Base-by-base conservation (phyloP, 2,329 filamentous ascomycete genomes). In the Microcera coccophila region DNA sequence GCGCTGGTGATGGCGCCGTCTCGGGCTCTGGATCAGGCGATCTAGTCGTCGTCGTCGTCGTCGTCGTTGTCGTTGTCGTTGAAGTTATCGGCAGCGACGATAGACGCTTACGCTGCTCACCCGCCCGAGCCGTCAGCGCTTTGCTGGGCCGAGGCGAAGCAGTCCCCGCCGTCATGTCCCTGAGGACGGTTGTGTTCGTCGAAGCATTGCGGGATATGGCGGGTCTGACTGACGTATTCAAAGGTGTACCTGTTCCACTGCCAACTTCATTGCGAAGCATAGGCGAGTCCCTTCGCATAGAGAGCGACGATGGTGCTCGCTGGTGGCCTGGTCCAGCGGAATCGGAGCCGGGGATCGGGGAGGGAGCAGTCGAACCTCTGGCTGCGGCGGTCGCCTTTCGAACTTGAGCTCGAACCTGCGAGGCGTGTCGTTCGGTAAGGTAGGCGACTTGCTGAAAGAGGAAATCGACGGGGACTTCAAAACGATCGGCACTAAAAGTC, bases 381-480 rank as follows among this genome's bases (percentile, higher is more conserved):
- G 72, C 74, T 3, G 75, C 73, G 5, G 75, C 76, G 3, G 78
- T 81, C 33, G 84, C 81, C 61, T 85, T 93, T 48, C 87, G 82
- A 72, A 97, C 89, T 68, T 96, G 90, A 16, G 87, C 90, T 53
- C 88, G 82, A 36, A 97, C 87, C 62, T 96, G 89, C 1, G 87
- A 87, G 20, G 94, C 79, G 68, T 97, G 89, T 39, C 87, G 78
- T 62, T 97, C 90, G 60, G 93, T 95, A 5, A 97, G 79, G 79
- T 90, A 95, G 64, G 89, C 90, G 50, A 90, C 90, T 67, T 98
- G 90, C 62, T 95, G 88, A 14, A 96, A 79, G 22, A 98, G 76
- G 60, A 97, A 97, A 31, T 89, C 78, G 44, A 94, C 81, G 19
- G 87, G 85, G 16, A 96, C 91, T 49, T 90, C 79, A 66, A 96